These are phyloP conservation scores for Podila epicladia DNA, from an alignment of 192 early-diverging fungal species.

Conservation along the genomic window DNA sequence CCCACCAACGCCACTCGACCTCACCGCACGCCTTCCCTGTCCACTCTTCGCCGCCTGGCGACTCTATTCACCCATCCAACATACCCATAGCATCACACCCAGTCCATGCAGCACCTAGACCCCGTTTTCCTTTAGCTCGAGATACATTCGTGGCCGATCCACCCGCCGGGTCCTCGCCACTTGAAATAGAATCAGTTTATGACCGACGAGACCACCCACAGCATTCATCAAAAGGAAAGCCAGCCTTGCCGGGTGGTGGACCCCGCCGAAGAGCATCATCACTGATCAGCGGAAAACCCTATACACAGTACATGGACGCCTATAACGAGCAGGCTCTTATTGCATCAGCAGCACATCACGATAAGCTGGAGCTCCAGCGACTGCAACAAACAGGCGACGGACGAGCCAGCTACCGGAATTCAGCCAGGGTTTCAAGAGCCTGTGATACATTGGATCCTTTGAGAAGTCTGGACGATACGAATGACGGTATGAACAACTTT, in stretches of 20 bases:
- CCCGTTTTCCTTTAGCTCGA: constrained; percentile 28
- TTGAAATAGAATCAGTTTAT: constrained; percentile 26
- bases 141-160: constrained; percentile 33
- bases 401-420: constrained; percentile 48
- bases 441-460: constrained; percentile 42
- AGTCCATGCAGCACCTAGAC: constrained; percentile 18
- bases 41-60: constrained; percentile 24
- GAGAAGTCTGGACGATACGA: constrained; percentile 25
- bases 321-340: constrained; percentile 41
- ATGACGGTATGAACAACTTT: constrained; percentile 5
- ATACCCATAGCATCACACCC: constrained; percentile 45
- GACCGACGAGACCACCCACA: constrained; percentile 4
- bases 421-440: constrained; percentile 39
- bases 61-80: constrained; percentile 39
- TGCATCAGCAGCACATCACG: constrained; percentile 46
- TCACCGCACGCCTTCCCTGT: constrained; percentile 19
- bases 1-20: constrained; percentile 23
- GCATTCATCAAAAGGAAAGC: constrained; percentile 2
- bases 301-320: constrained; percentile 27
- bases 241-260: constrained; percentile 30
- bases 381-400: constrained; percentile 23
- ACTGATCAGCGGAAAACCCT: constrained; percentile 16
- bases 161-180: constrained; percentile 34
- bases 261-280: constrained; percentile 39
- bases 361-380: constrained; percentile 37